Conservation (phyloP, 257 asterid species). For the Osmanthus fragrans region DNA sequence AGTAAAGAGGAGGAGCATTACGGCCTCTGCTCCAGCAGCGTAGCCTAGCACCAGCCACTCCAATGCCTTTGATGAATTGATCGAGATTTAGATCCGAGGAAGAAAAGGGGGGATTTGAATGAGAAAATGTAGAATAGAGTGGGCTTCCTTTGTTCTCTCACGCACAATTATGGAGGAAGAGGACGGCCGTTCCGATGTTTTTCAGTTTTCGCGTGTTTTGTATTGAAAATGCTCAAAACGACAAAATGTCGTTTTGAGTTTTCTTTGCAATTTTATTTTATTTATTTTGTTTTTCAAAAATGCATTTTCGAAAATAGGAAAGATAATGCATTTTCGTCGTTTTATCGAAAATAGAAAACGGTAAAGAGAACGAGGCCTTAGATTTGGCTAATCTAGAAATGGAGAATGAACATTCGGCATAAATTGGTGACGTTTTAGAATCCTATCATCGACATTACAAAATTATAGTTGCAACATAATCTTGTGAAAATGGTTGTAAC, state of each 20-base stretch:
- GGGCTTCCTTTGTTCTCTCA: neutral
- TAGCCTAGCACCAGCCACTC: conserved; percentile 95
- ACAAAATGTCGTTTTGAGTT: too few species aligned
- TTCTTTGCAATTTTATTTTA: too few species aligned
- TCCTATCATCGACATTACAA: neutral
- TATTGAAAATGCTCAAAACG: too few species aligned
- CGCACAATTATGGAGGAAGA: too few species aligned
- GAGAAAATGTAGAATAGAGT: neutral
- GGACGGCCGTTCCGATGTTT: too few species aligned
- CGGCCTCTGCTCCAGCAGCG: conserved; percentile 92
- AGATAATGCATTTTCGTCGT: too few species aligned
- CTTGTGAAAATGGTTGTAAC: neutral
- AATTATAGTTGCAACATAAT: neutral
- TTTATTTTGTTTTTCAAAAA: too few species aligned
- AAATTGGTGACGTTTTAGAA: neutral
- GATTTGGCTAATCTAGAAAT: neutral
- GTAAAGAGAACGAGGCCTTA: too few species aligned
- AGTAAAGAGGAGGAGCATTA: conserved; percentile 89
- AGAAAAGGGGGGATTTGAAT: conserved; percentile 6
- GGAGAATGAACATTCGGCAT: neutral
- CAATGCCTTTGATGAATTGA: conserved; percentile 58
- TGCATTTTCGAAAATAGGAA: too few species aligned
- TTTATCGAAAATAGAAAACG: too few species aligned
- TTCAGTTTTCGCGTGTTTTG: too few species aligned
- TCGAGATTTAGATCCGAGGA: conserved; percentile 21